Conservation (phyloP, 257 asterid genomes). For the Petunia secreta region DNA sequence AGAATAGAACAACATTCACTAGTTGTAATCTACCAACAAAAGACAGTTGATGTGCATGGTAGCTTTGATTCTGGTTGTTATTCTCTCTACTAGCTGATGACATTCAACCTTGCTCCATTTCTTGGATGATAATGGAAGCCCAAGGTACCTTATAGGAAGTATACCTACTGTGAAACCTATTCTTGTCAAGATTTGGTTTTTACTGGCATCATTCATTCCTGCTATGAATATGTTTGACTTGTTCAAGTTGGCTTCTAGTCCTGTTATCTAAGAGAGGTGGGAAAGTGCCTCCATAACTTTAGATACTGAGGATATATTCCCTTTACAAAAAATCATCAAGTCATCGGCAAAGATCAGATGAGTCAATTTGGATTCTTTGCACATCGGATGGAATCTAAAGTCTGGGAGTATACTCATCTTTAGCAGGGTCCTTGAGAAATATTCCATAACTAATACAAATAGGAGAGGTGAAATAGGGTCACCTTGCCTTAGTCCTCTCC, state of each 20-base stretch:
- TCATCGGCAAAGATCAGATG: not conserved
- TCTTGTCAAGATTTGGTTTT: not conserved
- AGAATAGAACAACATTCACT: no score
- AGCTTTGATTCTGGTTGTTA: no score
- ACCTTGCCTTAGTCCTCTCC: no score
- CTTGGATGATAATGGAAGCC: not conserved
- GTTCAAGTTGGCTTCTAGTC: not conserved
- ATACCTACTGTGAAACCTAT: not conserved
- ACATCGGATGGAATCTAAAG: not conserved
- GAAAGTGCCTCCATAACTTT: not conserved
- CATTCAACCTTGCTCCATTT: no score
- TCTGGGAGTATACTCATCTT: not conserved
- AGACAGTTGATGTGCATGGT: no score
- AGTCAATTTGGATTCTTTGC: not conserved
- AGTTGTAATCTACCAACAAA: no score
- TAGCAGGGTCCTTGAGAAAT: not conserved
- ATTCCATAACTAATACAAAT: not conserved
- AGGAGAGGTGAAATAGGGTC: not conserved
- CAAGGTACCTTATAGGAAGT: not conserved
- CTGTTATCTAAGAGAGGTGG: not conserved
- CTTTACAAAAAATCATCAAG: not conserved
- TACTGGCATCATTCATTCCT: not conserved
- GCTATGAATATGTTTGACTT: not conserved
- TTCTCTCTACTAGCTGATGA: no score
- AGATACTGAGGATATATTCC: not conserved